A percentile compares a stretch with the other conserved stretches of the same genome.
These are phyloP conservation scores for Penicillium crustosum DNA, from an alignment of 2,329 filamentous ascomycete genomes.

Conservation along the genomic window DNA sequence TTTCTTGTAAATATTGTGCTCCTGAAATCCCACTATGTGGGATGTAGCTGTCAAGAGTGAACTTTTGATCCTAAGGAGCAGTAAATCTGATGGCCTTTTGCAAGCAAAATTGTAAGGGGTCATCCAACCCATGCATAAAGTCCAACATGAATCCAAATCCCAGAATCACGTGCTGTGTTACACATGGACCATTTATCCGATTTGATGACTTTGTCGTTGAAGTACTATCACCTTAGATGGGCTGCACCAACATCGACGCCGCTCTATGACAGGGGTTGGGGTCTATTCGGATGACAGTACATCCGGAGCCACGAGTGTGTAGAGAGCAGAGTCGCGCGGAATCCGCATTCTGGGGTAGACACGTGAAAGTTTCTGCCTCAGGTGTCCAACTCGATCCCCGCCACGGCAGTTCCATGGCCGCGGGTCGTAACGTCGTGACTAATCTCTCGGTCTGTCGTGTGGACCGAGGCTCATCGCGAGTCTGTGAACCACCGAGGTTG, in stretches of 20 bases:
- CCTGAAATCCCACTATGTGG: background rate
- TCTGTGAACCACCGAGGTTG: conserved; percentile 19
- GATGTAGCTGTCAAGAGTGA: no score
- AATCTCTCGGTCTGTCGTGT: conserved; percentile 6
- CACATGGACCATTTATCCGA: no score
- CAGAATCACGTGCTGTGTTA: no score
- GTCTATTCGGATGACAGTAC: background rate
- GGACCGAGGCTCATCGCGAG: conserved; percentile 20
- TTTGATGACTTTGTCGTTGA: no score
- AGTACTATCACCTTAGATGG: no score
- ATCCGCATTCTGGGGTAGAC: background rate
- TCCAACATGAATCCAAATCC: background rate
- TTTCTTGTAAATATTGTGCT: background rate
- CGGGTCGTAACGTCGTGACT: conserved; percentile 1
- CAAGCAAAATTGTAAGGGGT: background rate
- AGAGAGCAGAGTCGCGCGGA: no score
- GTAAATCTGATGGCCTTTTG: background rate
- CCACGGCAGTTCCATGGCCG: background rate
- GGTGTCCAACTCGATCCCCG: background rate
- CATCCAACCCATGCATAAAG: background rate
- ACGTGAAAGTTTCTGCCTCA: background rate
- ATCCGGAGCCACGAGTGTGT: no score
- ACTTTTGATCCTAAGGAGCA: background rate
- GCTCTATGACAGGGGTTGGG: no score
- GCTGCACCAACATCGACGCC: no score